Evolutionary conservation across 2,329 filamentous ascomycete species (phyloP), one percentile per base, ranked within the genome.

Genomic region (Fusarium sp.): DNA sequence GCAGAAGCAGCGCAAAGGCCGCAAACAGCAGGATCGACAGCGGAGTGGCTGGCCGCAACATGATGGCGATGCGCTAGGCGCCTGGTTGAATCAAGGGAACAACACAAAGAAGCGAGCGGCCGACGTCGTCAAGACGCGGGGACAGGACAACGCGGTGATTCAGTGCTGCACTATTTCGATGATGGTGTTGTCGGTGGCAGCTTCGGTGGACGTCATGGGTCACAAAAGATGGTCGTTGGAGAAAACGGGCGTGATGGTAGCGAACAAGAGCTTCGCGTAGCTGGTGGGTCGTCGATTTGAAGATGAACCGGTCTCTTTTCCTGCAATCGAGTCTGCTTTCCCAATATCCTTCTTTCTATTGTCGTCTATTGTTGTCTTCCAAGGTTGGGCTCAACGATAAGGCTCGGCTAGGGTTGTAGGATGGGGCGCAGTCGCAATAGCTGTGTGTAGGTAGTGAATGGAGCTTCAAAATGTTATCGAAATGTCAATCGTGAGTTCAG

Each of bases 21-120:
- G 90, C 88, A 72, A 97, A 89, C 79, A 98, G 92, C 81, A 98
- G 86, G 76, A 98, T 86, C 76, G 95, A 92, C 81, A 99, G 87
- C 76, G 96, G 96, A 69, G 96, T 98, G 71, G 96, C 96, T 71
- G 96, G 95, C 80, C 95, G 94, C 82, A 98, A 87, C 91, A 97
- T 94, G 85, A 85, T 91, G 85, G 80, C 77, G 75, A 72, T 68
- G 74, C 69, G 67, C 76, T 72, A 80, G 77, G 67, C 60, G 67
- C 62, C 53, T 49, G 33, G 56, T 69, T 51, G 33, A 67, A 53
- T 24, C 59, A 29, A 40, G 66, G 59, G 46, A 64, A 64, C 59
- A 63, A 58, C 38, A 60, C 56, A 62, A 62, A 35, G 51, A 55
- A 70, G 62, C 62, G 62, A 70, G 66, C 73, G 63, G 70, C 76